A percentile compares a stretch with the other conserved stretches of the same genome.
Conservation (phyloP, 306 rosid species). For the Pachyrhizus erosus region DNA sequence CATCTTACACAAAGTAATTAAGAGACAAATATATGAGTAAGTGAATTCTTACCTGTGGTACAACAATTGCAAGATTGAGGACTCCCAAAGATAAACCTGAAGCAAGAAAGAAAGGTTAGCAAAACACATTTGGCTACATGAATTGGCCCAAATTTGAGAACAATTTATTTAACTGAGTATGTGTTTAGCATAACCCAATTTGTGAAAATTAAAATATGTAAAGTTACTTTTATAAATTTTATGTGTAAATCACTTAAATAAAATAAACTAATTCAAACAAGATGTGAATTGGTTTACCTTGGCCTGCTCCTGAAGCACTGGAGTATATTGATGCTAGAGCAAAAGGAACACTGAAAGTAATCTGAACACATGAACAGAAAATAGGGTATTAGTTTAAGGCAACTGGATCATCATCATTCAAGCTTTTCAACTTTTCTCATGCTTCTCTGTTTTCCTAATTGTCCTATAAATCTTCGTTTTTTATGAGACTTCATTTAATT, state of each 20-base stretch:
- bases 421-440: not conserved
- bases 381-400: not conserved
- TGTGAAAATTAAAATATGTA: not conserved
- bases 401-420: not conserved
- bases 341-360: conserved; percentile 74
- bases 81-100: conserved; percentile 78
- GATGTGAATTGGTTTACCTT: conserved; percentile 54
- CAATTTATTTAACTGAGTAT: not conserved
- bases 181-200: not conserved
- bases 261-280: not conserved
- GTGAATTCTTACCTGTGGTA: conserved; percentile 60
- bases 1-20: not conserved
- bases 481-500: not conserved
- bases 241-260: not conserved
- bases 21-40: not conserved
- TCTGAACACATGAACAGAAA: conserved; percentile 41
- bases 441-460: not conserved
- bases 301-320: conserved; percentile 69
- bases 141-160: not conserved
- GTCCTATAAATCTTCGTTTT: not conserved
- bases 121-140: not conserved
- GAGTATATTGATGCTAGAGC: conserved; percentile 79
- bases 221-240: not conserved
- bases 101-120: not conserved
- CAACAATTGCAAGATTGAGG: conserved; percentile 69